Base-by-base conservation (phyloP, 257 asterid species). In the Agastache rugosa region DNA sequence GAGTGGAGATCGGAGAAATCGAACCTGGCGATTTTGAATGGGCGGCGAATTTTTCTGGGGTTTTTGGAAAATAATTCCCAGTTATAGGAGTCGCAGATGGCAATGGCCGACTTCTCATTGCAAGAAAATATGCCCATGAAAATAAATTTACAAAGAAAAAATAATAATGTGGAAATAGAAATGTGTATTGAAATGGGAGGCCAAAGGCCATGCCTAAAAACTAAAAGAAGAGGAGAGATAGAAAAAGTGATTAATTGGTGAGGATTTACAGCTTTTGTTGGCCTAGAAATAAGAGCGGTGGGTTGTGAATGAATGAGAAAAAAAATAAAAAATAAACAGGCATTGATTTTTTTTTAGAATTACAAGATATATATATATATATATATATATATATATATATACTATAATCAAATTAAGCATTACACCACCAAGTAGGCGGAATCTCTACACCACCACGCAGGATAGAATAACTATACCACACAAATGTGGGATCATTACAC, bases 61-160 rank as follows among this genome's bases (percentile, higher is more conserved):
- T n/a, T 79, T 6, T 77, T 85, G 67, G 75, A 39, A 8, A 87
- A 20, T 19, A 83, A 22, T 50, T 87, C 86, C 76, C 83, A 87
- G 79, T 85, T 87, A 58, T 77, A 77, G 0, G 96, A 79, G 67
- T 82, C 89, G 73, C 98, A 93, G 14, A 91, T 85, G 69, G 96
- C 87, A 15, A 89, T 81, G 0, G 95, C 89, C 8, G 93, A 76
- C 29, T 89, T 89, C 1, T 88, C 89, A 75, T 84, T 87, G 85
- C 98, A 93, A 50, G 95, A 89, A 19, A 89, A 77, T 48, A 67
- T 86, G 44, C 93, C 98, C 98, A 93, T 93, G 79, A 61, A 42
- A 63, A 19, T 3, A 55, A 19, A 29, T 45, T n/a, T 16, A 23
- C 5, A 22, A 44, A 67, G 55, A 4, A 61, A 50, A 2, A 41